phyloP scores from a whole-genome alignment of 2,329 filamentous ascomycete species.

The Zymoseptoria passerinii region DNA sequence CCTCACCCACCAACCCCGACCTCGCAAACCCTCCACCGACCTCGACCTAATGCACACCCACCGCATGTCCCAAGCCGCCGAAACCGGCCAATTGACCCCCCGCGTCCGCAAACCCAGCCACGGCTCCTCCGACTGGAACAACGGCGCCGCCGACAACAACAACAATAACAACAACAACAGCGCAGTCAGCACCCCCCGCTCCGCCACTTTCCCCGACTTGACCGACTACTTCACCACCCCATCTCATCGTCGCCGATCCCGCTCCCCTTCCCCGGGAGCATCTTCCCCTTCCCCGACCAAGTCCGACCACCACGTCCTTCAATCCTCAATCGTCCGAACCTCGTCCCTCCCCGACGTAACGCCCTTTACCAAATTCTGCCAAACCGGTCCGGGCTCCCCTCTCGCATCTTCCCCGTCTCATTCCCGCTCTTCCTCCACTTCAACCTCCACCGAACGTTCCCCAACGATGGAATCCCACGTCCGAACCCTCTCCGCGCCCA shows the following conservation, averaged over 20 bases:
- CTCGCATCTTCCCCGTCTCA: conserved; percentile 3
- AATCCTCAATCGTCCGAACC: conserved; percentile 15
- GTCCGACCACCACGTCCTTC: neutral
- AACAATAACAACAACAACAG: neutral
- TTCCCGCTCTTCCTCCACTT: neutral
- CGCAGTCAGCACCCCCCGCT: neutral
- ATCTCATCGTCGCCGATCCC: neutral
- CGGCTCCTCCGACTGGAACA: conserved; percentile 5
- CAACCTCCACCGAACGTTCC: neutral
- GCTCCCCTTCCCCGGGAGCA: neutral
- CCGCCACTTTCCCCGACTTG: neutral
- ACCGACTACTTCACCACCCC: neutral
- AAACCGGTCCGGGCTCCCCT: conserved; percentile 21
- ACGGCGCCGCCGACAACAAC: neutral
- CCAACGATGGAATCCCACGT: neutral
- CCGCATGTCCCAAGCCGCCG: conserved; percentile 43
- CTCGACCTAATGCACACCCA: conserved; percentile 38
- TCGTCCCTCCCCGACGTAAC: conserved; percentile 27
- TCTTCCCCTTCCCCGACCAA: conserved; percentile 16
- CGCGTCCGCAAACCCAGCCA: conserved; percentile 14
- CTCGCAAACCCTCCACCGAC: conserved; percentile 19
- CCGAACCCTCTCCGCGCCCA: neutral
- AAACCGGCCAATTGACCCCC: conserved; percentile 40
- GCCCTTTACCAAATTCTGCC: conserved; percentile 26
- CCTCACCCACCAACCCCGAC: conserved; percentile 12